Evolutionary conservation across 306 rosid species (phyloP), one percentile per base, ranked within the genome.

Genomic region (Malus sieversii): DNA sequence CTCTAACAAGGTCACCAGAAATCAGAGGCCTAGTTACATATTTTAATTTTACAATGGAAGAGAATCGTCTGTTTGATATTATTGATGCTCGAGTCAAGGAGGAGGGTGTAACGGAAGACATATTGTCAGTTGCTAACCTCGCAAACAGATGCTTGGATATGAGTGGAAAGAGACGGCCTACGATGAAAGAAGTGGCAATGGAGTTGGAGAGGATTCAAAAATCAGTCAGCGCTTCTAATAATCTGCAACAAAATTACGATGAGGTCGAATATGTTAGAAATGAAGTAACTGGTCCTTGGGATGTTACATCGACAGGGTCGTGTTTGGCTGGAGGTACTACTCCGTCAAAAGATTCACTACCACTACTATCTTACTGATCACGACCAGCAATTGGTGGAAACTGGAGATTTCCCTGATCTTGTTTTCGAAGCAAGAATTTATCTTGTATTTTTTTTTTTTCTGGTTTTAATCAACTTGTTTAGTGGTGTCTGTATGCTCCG

Each of bases 161-260:
- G 66, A 78, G 18, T 25, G 77, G 81, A 12, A 78, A 4, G 71
- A 63, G 51, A 63, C 45, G 66, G 6, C 77, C 81, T 33, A 35
- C 67, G 13, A 78, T 78, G 81, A 78, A 63, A 35, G 81, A 78
- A 35, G 77, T 78, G 8, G 20, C 81, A 33, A 33, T 27, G 32
- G 66, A 33, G 66, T 64, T 78, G 66, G 90, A 86, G 76, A 8
- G 60, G 55, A 73, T 84, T 12, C 68, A 65, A 10, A 77, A 61
- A 23, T 15, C 75, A 64, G 70, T 60, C 2, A 69, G 25, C 27
- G 79, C 35, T 20, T 70, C 61, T 23, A 70, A 53, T 22, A 7
- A 22, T 10, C 19, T 29, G 40, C 69, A 67, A 2, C 75, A 71
- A 33, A 45, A 53, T 6, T 22, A 12, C 12, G 80, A 82, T 29